Base-by-base conservation (phyloP, 1,284 basidiomycete species). In the Trichosporon sp. region DNA sequence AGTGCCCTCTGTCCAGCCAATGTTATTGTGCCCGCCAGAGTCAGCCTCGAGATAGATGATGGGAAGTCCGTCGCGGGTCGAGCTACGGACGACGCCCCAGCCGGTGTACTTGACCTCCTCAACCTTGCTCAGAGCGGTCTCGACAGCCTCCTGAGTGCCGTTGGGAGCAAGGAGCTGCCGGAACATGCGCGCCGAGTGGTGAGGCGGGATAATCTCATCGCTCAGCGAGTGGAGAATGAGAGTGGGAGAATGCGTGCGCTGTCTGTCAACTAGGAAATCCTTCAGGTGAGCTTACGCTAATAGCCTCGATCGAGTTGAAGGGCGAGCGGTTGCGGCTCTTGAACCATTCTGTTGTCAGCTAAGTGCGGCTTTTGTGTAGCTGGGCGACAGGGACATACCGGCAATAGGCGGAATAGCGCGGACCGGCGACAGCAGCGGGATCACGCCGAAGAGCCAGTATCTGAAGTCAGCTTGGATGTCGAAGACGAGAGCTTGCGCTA, bases 211-310 rank as follows among this genome's bases (percentile, higher is more conserved):
- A 40, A 92, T 88, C 73, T 83, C 84, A 80, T 97, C 94, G 73
- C 92, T 84, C 69, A 86, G 84, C 1, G 92, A 87, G 75, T 96
- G 93, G 0, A 86, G 86, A 66, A 96, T 84, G 13, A 95, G 80
- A 6, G 92, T 84, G 4, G 89, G 85, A 0, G 85, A 85, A 33
- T 85, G 84, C 60, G 88, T 85, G 69, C 82, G 81, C 86, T 88
- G 46, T 4, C n/a, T 4, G 49, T 60, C 9, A 63, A 61, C 6
- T 23, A 5, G 0, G 1, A 1, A 9, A 5, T 2, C 7, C 2
- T 16, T 16, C 3, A 8, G 2, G 6, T 3, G 7, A 33, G 68
- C 72, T 49, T 49, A 76, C 75, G 10, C 61, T 27, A 0, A 78
- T 63, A 7, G 73, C 70, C 2, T 65, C 31, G 19, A 57, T 52